A percentile compares a stretch with the other conserved stretches of the same genome.
These are phyloP conservation scores for Penicillium sp. DNA, from an alignment of 2,329 filamentous ascomycete genomes.

Conservation along the genomic window DNA sequence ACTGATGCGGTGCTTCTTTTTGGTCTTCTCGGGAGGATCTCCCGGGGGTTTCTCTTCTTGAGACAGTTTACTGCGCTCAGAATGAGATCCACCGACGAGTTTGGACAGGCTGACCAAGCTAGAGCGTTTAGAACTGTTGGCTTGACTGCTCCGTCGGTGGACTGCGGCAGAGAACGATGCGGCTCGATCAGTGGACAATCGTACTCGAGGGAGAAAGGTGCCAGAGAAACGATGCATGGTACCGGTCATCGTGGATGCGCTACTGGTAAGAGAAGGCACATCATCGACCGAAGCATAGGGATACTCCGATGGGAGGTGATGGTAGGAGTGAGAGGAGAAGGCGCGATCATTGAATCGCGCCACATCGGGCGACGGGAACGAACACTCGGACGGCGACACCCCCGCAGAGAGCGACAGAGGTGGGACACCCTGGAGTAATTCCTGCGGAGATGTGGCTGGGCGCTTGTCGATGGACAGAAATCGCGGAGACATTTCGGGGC, in stretches of 20 bases:
- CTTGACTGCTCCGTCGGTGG: slow-evolving; percentile 35
- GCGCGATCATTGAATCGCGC: slow-evolving; percentile 40
- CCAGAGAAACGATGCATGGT: slow-evolving; percentile 40
- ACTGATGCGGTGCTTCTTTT: slow-evolving; percentile 43
- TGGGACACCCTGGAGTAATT: slow-evolving; percentile 35
- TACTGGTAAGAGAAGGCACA: slow-evolving; percentile 46
- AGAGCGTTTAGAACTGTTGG: slow-evolving; percentile 40
- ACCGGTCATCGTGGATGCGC: slow-evolving; percentile 44
- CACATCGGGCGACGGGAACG: slow-evolving; percentile 43
- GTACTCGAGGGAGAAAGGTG: slow-evolving; percentile 37
- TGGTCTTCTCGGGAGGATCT: slow-evolving; percentile 35
- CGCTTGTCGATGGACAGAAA: slow-evolving; percentile 36
- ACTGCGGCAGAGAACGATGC: slow-evolving; percentile 40
- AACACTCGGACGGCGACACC: slow-evolving; percentile 35
- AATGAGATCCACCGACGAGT: slow-evolving; percentile 40
- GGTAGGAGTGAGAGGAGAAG: slow-evolving; percentile 30
- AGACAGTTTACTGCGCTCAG: slow-evolving; percentile 41
- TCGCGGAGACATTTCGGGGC: slow-evolving; percentile 33
- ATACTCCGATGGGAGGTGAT: slow-evolving; percentile 34
- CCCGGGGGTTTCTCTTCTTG: slow-evolving; percentile 40
- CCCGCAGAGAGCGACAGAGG: slow-evolving; percentile 36
- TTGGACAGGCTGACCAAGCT: slow-evolving; percentile 46
- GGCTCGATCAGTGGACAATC: slow-evolving; percentile 40
- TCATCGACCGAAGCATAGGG: slow-evolving; percentile 43
- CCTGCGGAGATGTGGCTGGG: slow-evolving; percentile 38